Percentiles rank a stretch among this genome's conserved stretches.
phyloP scores from a whole-genome alignment of 2,329 filamentous ascomycete genomes.

The Pestalotiopsis sp. region DNA sequence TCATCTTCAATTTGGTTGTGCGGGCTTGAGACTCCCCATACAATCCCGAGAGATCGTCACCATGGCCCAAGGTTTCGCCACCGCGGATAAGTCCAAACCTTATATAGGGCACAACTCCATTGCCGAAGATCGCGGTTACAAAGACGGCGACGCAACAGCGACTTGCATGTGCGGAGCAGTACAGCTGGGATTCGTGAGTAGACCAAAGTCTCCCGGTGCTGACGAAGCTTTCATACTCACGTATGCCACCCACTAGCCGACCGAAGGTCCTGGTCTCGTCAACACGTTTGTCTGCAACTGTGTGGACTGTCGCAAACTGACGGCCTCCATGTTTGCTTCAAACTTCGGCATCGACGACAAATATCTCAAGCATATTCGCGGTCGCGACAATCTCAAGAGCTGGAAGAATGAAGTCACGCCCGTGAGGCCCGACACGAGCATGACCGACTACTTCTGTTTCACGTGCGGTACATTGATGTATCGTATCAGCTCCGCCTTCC shows the following conservation, averaged over 20 bases:
- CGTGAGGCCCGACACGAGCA: constrained; percentile 45
- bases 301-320: constrained; percentile 63
- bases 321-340: constrained; percentile 62
- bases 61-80: background rate
- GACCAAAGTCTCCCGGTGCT: background rate
- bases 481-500: constrained; percentile 44
- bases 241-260: constrained; percentile 38
- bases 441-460: constrained; percentile 64
- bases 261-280: constrained; percentile 44
- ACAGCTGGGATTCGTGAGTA: constrained; percentile 53
- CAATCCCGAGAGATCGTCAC: background rate
- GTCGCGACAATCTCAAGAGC: constrained; percentile 48
- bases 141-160: constrained; percentile 50
- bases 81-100: constrained; percentile 7
- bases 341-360: constrained; percentile 54
- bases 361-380: constrained; percentile 50
- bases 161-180: constrained; percentile 62
- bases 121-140: constrained; percentile 45
- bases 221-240: too few relatives aligned
- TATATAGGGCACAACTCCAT: constrained; percentile 40
- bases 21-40: too few relatives aligned
- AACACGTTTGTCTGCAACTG: constrained; percentile 62
- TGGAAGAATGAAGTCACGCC: constrained; percentile 47
- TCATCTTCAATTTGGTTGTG: too few relatives aligned
- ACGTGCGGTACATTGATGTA: constrained; percentile 65